phyloP scores from a whole-genome alignment of 768 basidiomycete genomes.

The Calocybe indica region DNA sequence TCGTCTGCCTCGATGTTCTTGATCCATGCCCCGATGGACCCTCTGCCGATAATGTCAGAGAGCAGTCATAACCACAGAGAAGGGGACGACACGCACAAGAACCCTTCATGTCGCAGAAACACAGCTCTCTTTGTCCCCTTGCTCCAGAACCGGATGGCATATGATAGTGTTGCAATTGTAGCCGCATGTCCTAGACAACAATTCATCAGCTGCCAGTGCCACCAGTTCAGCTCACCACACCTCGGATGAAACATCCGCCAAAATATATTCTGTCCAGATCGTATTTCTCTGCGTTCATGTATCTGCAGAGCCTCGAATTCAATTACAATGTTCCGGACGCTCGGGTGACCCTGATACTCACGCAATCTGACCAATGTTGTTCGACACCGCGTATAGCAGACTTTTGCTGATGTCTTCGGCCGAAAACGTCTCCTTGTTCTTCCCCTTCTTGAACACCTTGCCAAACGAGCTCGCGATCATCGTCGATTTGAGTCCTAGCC shows the following conservation, averaged over 20 bases:
- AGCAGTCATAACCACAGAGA: conserved; percentile 8
- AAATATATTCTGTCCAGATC: conserved; percentile 96
- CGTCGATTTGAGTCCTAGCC: conserved; percentile 93
- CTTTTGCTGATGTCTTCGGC: conserved; percentile 94
- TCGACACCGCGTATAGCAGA: conserved; percentile 92
- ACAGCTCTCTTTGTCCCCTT: conserved; percentile 95
- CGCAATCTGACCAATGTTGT: conserved; percentile 99
- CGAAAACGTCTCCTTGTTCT: conserved; percentile 70
- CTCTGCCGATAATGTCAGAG: conserved; percentile 39
- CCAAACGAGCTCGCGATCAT: conserved; percentile 99
- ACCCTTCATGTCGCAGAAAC: conserved; percentile 97
- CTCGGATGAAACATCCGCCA: conserved; percentile 98
- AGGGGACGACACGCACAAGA: conserved; percentile 59
- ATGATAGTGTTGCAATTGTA: conserved; percentile 95
- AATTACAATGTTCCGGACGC: not conserved
- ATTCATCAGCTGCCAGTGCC: conserved; percentile 5
- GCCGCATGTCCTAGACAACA: conserved; percentile 77
- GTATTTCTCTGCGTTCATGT: conserved; percentile 99
- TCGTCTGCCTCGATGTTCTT: conserved; percentile 68
- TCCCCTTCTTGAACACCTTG: conserved; percentile 92
- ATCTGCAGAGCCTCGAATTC: conserved; percentile 39
- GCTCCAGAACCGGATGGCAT: conserved; percentile 99
- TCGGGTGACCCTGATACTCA: conserved; percentile 38
- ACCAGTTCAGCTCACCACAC: conserved; percentile 30
- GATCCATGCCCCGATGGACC: conserved; percentile 96